These are phyloP conservation scores for Phytophthora palmivora DNA, from an alignment of 352 stramenopile genomes.

Conservation along the genomic window DNA sequence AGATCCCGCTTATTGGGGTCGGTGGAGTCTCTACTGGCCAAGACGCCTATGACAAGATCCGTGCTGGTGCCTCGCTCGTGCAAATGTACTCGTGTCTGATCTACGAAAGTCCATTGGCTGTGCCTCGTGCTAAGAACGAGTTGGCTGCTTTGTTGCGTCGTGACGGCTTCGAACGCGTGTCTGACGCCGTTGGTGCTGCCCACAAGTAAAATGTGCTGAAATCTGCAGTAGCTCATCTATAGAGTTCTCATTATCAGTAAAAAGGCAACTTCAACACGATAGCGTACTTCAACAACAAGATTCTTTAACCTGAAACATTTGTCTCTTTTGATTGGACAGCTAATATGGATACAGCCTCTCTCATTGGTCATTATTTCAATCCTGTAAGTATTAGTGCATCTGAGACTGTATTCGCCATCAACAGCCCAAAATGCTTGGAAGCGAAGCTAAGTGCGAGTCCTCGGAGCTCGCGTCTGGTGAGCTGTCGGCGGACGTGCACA, in stretches of 20 bases:
- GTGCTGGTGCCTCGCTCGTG: constrained; percentile 94
- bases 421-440: constrained; percentile 14
- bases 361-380: no score
- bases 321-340: no score
- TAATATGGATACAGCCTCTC: no score
- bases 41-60: constrained; percentile 98
- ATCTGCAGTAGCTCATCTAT: not conserved
- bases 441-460: constrained; percentile 28
- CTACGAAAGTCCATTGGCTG: constrained; percentile 89
- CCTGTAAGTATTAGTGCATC: no score
- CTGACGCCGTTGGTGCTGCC: constrained; percentile 86
- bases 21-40: constrained; percentile 91
- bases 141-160: constrained; percentile 78
- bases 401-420: no score
- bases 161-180: constrained; percentile 87
- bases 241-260: not conserved
- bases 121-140: constrained; percentile 91
- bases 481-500: constrained; percentile 23
- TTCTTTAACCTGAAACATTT: no score
- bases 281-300: not conserved
- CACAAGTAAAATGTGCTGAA: constrained; percentile 54
- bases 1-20: constrained; percentile 97
- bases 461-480: constrained; percentile 33
- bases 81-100: constrained; percentile 96
- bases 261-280: constrained; percentile 6